phyloP scores from a whole-genome alignment of 306 rosid genomes.

The Astragalus membranaceus region DNA sequence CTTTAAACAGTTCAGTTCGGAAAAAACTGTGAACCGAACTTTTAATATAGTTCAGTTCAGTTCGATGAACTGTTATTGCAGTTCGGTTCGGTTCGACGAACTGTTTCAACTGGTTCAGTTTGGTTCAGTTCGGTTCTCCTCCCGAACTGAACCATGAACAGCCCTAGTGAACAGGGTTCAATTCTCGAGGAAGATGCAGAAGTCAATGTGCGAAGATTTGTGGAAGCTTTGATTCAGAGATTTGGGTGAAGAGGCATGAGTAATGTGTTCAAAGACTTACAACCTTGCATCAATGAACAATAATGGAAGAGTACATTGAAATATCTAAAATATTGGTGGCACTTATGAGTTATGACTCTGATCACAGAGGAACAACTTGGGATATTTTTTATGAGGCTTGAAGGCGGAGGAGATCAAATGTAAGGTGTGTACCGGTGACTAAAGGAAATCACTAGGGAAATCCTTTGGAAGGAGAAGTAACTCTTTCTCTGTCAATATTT shows the following conservation, averaged over 20 bases:
- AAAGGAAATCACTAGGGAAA: neutral
- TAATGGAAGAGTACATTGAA: too few species aligned
- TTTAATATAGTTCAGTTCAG: too few species aligned
- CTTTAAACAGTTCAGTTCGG: too few species aligned
- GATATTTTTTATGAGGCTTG: neutral
- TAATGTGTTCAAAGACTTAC: neutral
- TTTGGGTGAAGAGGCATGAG: neutral
- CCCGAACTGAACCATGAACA: too few species aligned
- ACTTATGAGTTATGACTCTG: neutral
- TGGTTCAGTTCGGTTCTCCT: too few species aligned
- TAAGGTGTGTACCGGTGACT: neutral
- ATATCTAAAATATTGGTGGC: neutral
- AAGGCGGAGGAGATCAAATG: neutral
- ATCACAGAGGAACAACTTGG: neutral
- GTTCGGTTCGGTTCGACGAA: too few species aligned
- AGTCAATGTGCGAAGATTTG: neutral
- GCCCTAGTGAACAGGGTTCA: neutral
- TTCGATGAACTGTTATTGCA: too few species aligned
- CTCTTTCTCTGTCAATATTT: neutral
- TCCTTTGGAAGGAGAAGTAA: neutral
- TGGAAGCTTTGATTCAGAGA: neutral
- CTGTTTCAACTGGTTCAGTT: too few species aligned
- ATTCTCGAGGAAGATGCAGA: neutral
- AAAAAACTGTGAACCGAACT: too few species aligned
- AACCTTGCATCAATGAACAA: neutral